A percentile compares a stretch with the other conserved stretches of the same genome.
Conservation (phyloP, 139 green algal species). For the Yamagishiella unicocca region DNA sequence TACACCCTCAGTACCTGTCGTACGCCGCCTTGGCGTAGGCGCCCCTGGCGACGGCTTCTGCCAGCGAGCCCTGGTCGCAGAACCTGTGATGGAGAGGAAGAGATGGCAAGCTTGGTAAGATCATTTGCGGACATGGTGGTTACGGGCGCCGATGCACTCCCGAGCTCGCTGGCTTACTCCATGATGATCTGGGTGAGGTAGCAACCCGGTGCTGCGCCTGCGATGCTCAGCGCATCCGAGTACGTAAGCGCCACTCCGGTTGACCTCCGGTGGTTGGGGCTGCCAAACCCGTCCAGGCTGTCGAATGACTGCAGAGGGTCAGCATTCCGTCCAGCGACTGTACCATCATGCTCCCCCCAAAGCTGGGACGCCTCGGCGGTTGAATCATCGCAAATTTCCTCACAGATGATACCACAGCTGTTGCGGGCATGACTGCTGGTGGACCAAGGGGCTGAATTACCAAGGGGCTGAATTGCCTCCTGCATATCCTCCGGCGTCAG, state of each 20-base stretch:
- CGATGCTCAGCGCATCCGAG: neutral
- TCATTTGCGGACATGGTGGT: no score
- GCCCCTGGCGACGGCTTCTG: neutral
- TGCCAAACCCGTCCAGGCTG: neutral
- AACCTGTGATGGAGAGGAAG: neutral
- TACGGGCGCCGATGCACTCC: no score
- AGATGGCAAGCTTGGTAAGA: neutral
- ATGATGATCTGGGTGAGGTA: conserved; percentile 5
- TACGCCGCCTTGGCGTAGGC: neutral
- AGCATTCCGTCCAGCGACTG: no score
- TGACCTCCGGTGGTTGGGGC: neutral
- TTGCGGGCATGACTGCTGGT: no score
- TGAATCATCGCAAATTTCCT: no score
- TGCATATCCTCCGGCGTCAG: neutral
- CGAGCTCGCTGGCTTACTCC: no score
- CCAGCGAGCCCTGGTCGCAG: conserved; percentile 7
- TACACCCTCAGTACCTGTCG: neutral
- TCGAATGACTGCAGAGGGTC: neutral
- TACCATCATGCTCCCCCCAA: no score
- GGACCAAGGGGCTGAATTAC: neutral
- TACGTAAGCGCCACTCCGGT: neutral
- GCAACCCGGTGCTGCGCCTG: neutral
- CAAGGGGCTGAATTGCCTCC: no score
- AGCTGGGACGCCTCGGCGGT: no score
- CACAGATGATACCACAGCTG: no score